Evolutionary conservation across 495 filamentous ascomycete genomes (phyloP), one percentile per base, ranked within the genome.

Genomic region (Aspergillus incahuasiensis): DNA sequence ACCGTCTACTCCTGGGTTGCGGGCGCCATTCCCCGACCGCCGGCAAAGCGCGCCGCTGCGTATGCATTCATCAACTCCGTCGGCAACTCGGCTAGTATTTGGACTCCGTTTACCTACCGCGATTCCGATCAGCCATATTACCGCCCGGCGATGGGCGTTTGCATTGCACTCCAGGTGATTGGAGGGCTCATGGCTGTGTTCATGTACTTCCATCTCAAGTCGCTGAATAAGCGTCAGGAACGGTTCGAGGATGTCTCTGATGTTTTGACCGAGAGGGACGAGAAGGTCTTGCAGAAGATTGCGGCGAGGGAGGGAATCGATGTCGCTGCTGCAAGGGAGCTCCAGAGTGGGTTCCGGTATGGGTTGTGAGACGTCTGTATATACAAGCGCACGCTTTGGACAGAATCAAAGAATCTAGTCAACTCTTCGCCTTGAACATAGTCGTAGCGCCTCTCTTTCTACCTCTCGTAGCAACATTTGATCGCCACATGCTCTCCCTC

Each of bases 1-100:
- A 80, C 79, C 19, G 60, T 79, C 18, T 80, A 77, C 56, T 78
- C 76, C n/a, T 82, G 78, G 80, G 77, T 81, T 47, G 74, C 75
- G 2, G 78, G 72, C 53, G 69, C 75, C 1, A 74, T 81, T 52
- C 78, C 78, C 8, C 74, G 78, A 1, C 78, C 79, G 2, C 78
- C 77, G 0, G 75, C 79, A 6, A 81, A 82, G 60, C 76, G 79
- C 34, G 79, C 79, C 45, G 78, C 76, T 9, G 77, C 78, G 0
- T 76, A 79, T 49, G 79, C 78, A 13, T 79, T 81, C 52, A 79
- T 82, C 66, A 82, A 81, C 60, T 74, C 73, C 1, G 60, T 82
- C 41, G 77, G 74, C 40, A 82, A 81, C 60, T 74, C 72, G 6
- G 78, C 78, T 21, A 74, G 69, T 56, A 80, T 81, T 58, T 82